A percentile compares a stretch with the other conserved stretches of the same genome.
Conservation (phyloP, 257 asterid genomes). For the Fraxinus anomala region DNA sequence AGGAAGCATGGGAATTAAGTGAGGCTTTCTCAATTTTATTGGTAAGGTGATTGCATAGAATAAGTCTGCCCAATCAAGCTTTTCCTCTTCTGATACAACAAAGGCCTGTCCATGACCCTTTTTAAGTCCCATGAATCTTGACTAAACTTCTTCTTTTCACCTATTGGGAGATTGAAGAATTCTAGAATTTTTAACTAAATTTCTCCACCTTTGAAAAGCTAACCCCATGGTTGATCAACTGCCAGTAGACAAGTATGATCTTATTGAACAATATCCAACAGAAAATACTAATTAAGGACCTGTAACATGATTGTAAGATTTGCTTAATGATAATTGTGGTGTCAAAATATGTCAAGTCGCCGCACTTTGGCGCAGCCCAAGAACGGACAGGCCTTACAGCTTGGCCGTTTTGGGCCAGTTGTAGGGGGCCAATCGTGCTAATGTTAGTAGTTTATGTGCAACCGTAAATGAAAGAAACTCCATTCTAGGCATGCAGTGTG, state of each 20-base stretch:
- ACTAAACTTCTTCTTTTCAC: constrained; percentile 48
- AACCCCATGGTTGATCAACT: constrained; percentile 70
- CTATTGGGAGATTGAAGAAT: constrained; percentile 53
- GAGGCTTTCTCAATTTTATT: constrained; percentile 40
- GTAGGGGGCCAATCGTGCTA: no score
- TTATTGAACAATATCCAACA: background rate
- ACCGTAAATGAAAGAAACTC: constrained; percentile 61
- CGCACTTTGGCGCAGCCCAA: no score
- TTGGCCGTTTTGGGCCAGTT: no score
- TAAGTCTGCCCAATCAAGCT: constrained; percentile 66
- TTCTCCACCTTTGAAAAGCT: constrained; percentile 30
- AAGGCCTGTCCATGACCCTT: constrained; percentile 69
- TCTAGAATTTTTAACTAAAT: constrained; percentile 40
- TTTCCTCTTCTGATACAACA: constrained; percentile 61
- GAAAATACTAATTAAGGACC: no score
- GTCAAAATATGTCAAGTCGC: no score
- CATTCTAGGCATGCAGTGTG: constrained; percentile 52
- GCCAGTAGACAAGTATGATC: background rate
- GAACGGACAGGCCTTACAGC: no score
- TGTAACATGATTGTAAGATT: no score
- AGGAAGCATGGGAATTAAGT: constrained; percentile 56
- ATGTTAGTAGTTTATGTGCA: no score
- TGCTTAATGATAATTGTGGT: no score
- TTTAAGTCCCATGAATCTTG: constrained; percentile 34
- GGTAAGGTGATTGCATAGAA: constrained; percentile 42